Percentiles rank a stretch among this genome's conserved stretches.
Conservation (phyloP, 257 asterid genomes). For the Leonotis leonurus region DNA sequence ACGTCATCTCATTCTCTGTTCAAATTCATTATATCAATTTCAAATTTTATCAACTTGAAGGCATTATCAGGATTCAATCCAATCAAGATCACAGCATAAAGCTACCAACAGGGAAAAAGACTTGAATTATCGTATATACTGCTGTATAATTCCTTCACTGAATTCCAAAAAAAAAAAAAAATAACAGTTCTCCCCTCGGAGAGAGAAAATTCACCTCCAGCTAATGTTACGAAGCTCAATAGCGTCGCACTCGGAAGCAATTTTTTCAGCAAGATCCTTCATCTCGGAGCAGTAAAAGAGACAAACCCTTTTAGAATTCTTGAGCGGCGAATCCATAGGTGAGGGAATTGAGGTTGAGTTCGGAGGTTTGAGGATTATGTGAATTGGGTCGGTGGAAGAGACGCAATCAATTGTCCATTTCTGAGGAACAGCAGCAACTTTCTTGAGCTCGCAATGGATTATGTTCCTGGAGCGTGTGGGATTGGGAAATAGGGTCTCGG, state of each 20-base stretch:
- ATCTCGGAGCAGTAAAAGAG: constrained; percentile 80
- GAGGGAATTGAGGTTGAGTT: constrained; percentile 39
- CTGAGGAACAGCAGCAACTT: constrained; percentile 28
- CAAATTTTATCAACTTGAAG: not conserved
- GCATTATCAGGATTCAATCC: not conserved
- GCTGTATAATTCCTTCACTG: not conserved
- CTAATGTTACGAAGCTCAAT: constrained; percentile 81
- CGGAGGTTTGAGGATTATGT: constrained; percentile 85
- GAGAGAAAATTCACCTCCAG: constrained; percentile 58
- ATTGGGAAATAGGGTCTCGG: constrained; percentile 16
- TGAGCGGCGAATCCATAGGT: constrained; percentile 30
- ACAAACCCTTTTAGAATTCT: constrained; percentile 52
- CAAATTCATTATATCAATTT: not conserved
- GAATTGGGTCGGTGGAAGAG: constrained; percentile 72
- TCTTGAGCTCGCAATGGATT: constrained; percentile 50
- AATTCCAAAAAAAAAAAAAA: not conserved
- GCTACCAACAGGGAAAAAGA: not conserved
- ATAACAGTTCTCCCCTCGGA: not conserved
- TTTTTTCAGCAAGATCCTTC: constrained; percentile 75
- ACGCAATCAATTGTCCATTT: constrained; percentile 80
- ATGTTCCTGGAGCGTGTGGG: constrained; percentile 14
- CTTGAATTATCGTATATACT: not conserved
- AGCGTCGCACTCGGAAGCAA: constrained; percentile 77
- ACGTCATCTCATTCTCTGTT: not conserved
- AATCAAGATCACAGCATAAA: not conserved